Base-by-base conservation (phyloP, 257 asterid genomes). In the Galeopsis tetrahit region DNA sequence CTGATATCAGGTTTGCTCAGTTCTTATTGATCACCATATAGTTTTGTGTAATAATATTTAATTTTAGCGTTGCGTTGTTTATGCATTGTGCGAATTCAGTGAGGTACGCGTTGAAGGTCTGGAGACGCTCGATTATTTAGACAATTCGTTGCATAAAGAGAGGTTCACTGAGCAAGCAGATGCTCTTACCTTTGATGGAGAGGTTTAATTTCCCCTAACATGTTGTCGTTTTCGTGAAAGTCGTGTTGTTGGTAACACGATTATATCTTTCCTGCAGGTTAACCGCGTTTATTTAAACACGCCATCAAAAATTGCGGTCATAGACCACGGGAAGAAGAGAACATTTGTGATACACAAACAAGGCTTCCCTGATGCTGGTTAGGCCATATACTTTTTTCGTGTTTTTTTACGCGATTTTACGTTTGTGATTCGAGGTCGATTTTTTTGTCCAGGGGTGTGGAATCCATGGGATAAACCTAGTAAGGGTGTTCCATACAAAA, bases 101-200 rank as follows among this genome's bases (percentile, higher is more conserved):
- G 93, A 87, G 68, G 93, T 87, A 59, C 88, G 93, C 8, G 79
- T 87, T 63, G 93, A 87, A 76, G 93, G 93, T 44, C 78, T 87
- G 80, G 93, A 87, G 79, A 87, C 90, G 7, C 90, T 85, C 15
- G 89, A 85, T 52, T 87, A 77, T 83, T 75, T 85, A 8, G 89
- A 88, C 66, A 85, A 85, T 65, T 63, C 78, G 77, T 10, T 51
- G 86, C 79, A 74, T 5, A 70, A 75, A 59, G 78, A 77, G 77
- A 81, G 91, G 81, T 85, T 77, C 53, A 88, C 91, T 2, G 89
- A 88, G 78, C 94, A 88, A 77, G 94, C 89, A 6, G 94, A 88
- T 79, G 87, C 94, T 67, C 84, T 88, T 39, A 85, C 91, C 52
- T 88, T 88, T 56, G 91, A 88, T 63, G 73, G 82, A 39, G 87